Evolutionary conservation across 2,329 filamentous ascomycete genomes (phyloP), one percentile per base, ranked within the genome.

Genomic region (Hypoxylon sp.): DNA sequence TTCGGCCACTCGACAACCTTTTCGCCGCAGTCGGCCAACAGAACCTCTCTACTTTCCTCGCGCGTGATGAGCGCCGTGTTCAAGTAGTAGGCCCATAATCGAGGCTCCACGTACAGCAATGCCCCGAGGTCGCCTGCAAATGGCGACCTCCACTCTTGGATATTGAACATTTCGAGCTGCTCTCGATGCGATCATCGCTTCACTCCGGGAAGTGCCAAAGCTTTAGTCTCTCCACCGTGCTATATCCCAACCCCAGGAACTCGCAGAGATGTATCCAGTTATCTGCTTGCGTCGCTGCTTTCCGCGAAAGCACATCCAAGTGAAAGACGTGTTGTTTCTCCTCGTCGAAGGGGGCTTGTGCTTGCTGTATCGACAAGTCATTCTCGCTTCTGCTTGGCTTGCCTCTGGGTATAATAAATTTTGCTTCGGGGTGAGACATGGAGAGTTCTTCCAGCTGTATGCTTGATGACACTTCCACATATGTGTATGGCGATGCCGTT

Each of bases 241-340:
- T 74, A 37, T 74, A 72, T 2, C 71, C 72, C 37, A 74, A 54
- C 1, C 72, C 72, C 28, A 72, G 30, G 56, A 72, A 74, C 13
- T 71, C 64, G 63, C 68, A 73, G 2, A 74, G 65, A 24, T 55
- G 28, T 10, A 72, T 71, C 72, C 71, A 74, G 13, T 67, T 70
- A 44, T 73, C 66, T 1, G 70, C 71, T 58, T 72, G 69, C 37
- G 48, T 55, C 3, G 67, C 65, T 19, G 58, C 46, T 8, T 66
- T 58, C 3, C 58, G 28, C 6, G 63, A 59, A 7, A 67, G 64
- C n/a, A 72, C 59, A 3, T 72, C 70, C 0, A 74, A 54, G 22
- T 71, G 66, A 4, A 73, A 48, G 5, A 59, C 64, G 15, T 26
- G 51, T 22, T 37, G 37, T 26, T 52, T 58, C 8, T 61, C 56